Percentiles rank a stretch among this genome's conserved stretches.
phyloP scores from a whole-genome alignment of 176 grass and related monocot species.

The Triticum dicoccoides region DNA sequence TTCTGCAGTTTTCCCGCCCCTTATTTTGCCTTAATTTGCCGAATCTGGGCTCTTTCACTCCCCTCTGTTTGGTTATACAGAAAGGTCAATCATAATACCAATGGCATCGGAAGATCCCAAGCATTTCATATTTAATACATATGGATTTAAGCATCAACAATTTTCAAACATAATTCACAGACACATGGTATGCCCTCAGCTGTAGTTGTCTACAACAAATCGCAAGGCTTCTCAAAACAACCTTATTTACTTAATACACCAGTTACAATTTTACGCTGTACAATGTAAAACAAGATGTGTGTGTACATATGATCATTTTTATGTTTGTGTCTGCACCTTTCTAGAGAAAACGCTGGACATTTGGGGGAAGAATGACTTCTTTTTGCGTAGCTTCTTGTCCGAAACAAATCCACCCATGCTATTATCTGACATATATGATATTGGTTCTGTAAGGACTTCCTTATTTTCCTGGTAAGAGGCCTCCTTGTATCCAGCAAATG shows the following conservation, averaged over 20 bases:
- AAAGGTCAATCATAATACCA: background rate
- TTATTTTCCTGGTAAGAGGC: slow-evolving; percentile 35
- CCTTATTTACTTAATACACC: slow-evolving; percentile 22
- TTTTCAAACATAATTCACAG: background rate
- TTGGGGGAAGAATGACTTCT: slow-evolving; percentile 68
- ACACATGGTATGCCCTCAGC: background rate
- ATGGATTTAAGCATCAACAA: background rate
- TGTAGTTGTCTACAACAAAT: slow-evolving; percentile 20
- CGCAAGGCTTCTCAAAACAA: slow-evolving; percentile 24
- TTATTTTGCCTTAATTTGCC: background rate
- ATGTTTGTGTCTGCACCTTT: slow-evolving; percentile 42
- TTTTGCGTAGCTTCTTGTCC: slow-evolving; percentile 45
- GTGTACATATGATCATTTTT: background rate
- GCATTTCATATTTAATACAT: slow-evolving; percentile 15
- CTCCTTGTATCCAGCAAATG: slow-evolving; percentile 32
- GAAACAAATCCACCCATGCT: slow-evolving; percentile 29
- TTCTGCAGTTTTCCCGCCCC: background rate
- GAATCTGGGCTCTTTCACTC: background rate
- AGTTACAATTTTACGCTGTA: slow-evolving; percentile 30
- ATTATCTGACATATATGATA: slow-evolving; percentile 29
- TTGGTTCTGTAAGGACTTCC: slow-evolving; percentile 24
- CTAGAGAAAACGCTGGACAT: slow-evolving; percentile 55
- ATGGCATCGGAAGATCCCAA: background rate
- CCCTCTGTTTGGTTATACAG: background rate
- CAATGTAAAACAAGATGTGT: slow-evolving; percentile 20